Evolutionary conservation across 768 basidiomycete genomes (phyloP), one percentile per base, ranked within the genome.

Genomic region (Xanthoconium purpureum): DNA sequence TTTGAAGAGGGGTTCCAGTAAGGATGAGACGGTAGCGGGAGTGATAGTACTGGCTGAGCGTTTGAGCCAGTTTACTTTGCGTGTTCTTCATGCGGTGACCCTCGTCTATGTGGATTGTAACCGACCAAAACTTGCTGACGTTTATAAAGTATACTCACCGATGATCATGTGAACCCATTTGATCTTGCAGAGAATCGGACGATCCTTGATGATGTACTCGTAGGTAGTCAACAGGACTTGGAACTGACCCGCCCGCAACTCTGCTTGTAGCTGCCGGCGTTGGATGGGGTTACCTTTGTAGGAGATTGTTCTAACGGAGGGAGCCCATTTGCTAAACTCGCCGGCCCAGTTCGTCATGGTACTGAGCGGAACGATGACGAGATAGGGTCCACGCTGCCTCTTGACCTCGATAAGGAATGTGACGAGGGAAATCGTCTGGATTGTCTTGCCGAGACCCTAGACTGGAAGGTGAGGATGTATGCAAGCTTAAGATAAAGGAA

Each of bases 111-210:
- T 24, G 6, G 15, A 32, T 44, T 45, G 40, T 58, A 33, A 54
- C 57, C 47, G 57, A 51, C 11, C 15, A 36, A 45, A 20, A 47
- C n/a, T 20, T n/a, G 15, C 20, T 52, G 35, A 37, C 12, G 14
- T 6, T 35, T 36, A 11, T 10, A 37, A 45, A 33, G 29, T 20
- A 32, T 17, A 47, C 81, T 53, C 57, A 89, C 87, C 94, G 60
- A 98, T 94, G 71, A 98, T 96, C 92, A 95, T 96, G 70, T 98
- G 95, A 9, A 95, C 74, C 94, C 94, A 98, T 68, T 92, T 94
- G 64, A 94, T 82, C 75, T 94, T 94, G 73, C 88, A 85, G 33
- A 98, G 77, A 56, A 88, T 71, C 2, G 91, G 90, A n/a, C 92
- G 86, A 71, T 98, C 95, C 76, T 94, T 94, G 80, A 96, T 97